Evolutionary conservation across 2,329 filamentous ascomycete species (phyloP), one percentile per base, ranked within the genome.

Genomic region (Mariannaea elegans): DNA sequence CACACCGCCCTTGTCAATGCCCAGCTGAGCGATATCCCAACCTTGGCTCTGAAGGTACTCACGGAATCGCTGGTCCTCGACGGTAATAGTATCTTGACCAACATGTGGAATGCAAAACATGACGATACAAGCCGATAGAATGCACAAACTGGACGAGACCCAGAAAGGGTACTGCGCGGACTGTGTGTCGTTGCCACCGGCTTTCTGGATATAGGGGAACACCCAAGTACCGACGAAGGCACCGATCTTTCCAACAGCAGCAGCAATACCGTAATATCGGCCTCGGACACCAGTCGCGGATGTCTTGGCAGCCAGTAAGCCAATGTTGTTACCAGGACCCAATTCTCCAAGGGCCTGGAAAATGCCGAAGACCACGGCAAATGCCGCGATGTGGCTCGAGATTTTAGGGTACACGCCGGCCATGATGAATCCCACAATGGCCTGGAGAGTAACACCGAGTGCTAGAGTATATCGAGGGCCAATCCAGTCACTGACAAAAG

Each of bases 301-400:
- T 2, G 92, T 94, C 81, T 97, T 97, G 45, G 91, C 90, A 0
- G 94, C 93, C 27, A 96, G 76, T 0, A 97, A 84, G 3, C 93
- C 93, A 67, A 97, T 97, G 75, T 97, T 97, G 80, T 97, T 91
- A 12, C 94, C 94, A 0, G 94, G 93, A 0, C 94, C 93, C 38
- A 96, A 78, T 75, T 78, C 76, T 45, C 77, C 76, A 3, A 77
- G 72, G 1, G 76, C 69, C 36, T 75, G 67, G 63, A 78, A 78
- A 27, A 78, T 74, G 6, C 76, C 76, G 7, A 75, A 78, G 0
- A 78, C 70, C 9, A 78, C 73, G 12, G 75, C 74, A 24, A 78
- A 77, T 7, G 62, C 76, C 4, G 75, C 77, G 9, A 78, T 71
- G 23, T 76, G 60, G 50, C 87, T 83, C 0, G 87, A 87, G n/a